Evolutionary conservation across 2,329 filamentous ascomycete species (phyloP), one percentile per base, ranked within the genome.

Genomic region (Xylariales sp.): DNA sequence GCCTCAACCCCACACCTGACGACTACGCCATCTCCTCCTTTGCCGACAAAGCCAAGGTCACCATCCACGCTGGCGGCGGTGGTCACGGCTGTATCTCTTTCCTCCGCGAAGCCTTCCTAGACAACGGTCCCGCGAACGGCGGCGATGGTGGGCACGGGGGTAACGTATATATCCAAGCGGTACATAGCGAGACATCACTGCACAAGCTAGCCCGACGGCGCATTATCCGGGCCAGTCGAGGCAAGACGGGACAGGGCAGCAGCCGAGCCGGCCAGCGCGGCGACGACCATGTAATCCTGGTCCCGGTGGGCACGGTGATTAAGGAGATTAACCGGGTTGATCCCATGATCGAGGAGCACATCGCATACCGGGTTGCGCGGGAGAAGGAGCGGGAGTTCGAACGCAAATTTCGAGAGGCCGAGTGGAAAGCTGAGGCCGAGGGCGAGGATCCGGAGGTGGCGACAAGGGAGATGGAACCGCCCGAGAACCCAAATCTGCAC

Each of bases 41-140:
- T 58, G 83, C 87, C 42, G 93, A 98, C 65, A 85, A 87, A 60
- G 90, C 90, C 42, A 78, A 79, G 6, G 65, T 97, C 20, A 86
- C 79, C 0, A 64, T 97, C 3, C 76, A 85, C 52, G 86, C 90
- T 14, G 93, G 93, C 7, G 67, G 73, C 2, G 93, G 93, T 19
- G 93, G 93, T 7, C 83, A 93, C 57, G 93, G 93, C 48, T 98
- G 93, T 58, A 88, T 97, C 38, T 93, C 93, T 0, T 98, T 97
- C 60, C 69, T 94, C 31, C 84, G 91, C 15, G 93, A 98, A 56
- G 91, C 91, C 48, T 97, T 86, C 63, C 74, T 96, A 21, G 79
- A 83, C 32, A 83, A 95, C 49, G 93, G 93, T 0, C 93, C 93
- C 9, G 80, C 93, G 8, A 97, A 98, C 62, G 93, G 93, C 36